These are phyloP conservation scores for Limnanthes douglasii DNA, from an alignment of 345 rosid genomes.

Conservation along the genomic window DNA sequence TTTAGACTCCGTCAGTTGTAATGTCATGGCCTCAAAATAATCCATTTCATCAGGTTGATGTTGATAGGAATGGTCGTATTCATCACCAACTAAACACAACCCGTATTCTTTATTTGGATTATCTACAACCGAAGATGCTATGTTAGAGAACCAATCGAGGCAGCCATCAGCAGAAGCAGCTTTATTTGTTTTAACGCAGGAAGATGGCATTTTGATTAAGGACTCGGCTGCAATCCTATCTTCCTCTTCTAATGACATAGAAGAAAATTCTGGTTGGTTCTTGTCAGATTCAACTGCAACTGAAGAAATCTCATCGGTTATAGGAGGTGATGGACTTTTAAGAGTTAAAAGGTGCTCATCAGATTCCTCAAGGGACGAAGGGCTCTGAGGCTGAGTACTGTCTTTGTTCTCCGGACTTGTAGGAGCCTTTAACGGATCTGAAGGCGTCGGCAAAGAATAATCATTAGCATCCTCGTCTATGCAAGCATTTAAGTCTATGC, in stretches of 20 bases:
- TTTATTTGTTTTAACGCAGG: slow-evolving; percentile 8
- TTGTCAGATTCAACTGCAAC: not conserved
- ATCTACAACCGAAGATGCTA: slow-evolving; percentile 20
- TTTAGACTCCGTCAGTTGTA: slow-evolving; percentile 20
- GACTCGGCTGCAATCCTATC: slow-evolving; percentile 31
- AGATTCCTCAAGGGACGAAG: too few relatives aligned
- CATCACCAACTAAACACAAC: slow-evolving; percentile 4
- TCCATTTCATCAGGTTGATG: slow-evolving; percentile 20
- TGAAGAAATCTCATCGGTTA: too few relatives aligned
- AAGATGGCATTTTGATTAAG: slow-evolving; percentile 28
- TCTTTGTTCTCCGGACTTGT: slow-evolving; percentile 14
- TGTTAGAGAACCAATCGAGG: slow-evolving; percentile 35
- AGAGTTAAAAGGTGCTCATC: not conserved
- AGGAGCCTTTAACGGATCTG: slow-evolving; percentile 15
- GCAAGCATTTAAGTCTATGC: slow-evolving; percentile 16
- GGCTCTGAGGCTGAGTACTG: not conserved
- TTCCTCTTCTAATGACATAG: slow-evolving; percentile 23
- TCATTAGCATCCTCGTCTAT: slow-evolving; percentile 9
- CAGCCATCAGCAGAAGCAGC: slow-evolving; percentile 4
- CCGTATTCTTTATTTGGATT: slow-evolving; percentile 19
- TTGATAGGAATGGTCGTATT: slow-evolving; percentile 3
- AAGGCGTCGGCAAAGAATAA: slow-evolving; percentile 4
- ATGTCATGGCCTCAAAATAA: slow-evolving; percentile 28
- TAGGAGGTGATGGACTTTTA: too few relatives aligned
- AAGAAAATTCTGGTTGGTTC: slow-evolving; percentile 13